Base-by-base conservation (phyloP, 2,329 filamentous ascomycete species). In the Xylaria sp. region DNA sequence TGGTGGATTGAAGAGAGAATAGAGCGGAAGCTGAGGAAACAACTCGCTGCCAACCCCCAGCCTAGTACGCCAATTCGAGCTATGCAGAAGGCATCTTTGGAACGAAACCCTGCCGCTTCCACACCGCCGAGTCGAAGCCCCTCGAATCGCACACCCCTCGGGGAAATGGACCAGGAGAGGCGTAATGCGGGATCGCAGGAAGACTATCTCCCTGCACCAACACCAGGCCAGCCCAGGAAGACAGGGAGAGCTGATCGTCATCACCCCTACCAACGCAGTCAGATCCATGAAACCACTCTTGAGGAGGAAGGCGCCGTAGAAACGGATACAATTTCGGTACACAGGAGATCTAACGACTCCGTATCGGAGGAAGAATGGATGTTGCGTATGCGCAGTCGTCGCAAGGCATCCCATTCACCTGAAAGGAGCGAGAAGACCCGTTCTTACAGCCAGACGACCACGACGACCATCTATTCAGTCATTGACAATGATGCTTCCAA, bases 1-100 rank as follows among this genome's bases (percentile, higher is more conserved):
- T 99, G 96, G 96, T 98, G 94, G 93, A 88, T 96, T 76, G 93
- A 94, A 82, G 92, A 95, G 82, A 92, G 94, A 77, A 83, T 95
- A 66, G 92, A 94, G 80, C 89, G 86, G 64, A 89, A 87, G 79
- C 82, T 90, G 63, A 82, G 87, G 55, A 88, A 87, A 78, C 88
- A 91, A 78, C 82, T 88, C 75, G 83, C 86, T 27, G 81, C 83
- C 47, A 84, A 83, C 65, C 75, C 79, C 18, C 77, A 81, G 27
- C 88, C 88, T 58, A 89, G 84, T 81, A 91, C 88, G 60, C 90
- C 85, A 66, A 88, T 85, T 72, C 88, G 84, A 78, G 86, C 86
- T 73, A 89, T 86, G 83, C 88, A 87, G 69, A 90, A 90, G 79
- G 78, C 86, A 12, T 84, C 83, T 55, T 77, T 87, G 12, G 77